Evolutionary conservation across 2,329 filamentous ascomycete genomes (phyloP), one percentile per base, ranked within the genome.

Genomic region (Didymella exigua): DNA sequence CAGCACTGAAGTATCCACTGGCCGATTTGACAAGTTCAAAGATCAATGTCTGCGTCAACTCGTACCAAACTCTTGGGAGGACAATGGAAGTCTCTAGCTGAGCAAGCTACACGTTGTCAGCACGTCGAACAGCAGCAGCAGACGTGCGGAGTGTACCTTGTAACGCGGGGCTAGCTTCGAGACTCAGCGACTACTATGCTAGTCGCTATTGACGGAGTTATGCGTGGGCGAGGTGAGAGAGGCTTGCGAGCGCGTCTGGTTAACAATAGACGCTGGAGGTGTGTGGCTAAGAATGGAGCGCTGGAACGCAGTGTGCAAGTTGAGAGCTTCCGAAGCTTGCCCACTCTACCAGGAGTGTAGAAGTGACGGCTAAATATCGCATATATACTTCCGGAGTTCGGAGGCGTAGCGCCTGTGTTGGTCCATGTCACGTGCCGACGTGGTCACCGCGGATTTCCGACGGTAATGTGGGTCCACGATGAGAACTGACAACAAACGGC

Each of bases 191-290:
- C 9, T 24, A 16, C 18, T 34, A 2, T 14, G 7, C 18, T 14
- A 19, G 6, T 30, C 18, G 40, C 38, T 50, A 13, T 34, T 42
- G 33, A 19, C 26, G 19, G n/a, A 14, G n/a, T 14, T 30, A 10
- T 9, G 19, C 14, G 19, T 23, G 13, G 27, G 19, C 18, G 16
- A 53, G 43, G 49, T 53, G 36, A 53, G 49, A 53, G 49, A 53
- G 30, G 16, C 33, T 30, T n/a, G 9, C 16, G 40, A 41, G 24
- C 18, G 33, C 33, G 18, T 4, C 33, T 21, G 18, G 18, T 10
- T 21, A 36, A 36, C 21, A 7, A n/a, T 9, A n/a, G 33, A 30
- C 16, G 45, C 26, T 29, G 19, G 13, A 14, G 18, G 26, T 19
- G 33, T 16, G 26, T 37, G 29, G 38, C 31, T 50, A 21, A 21